Evolutionary conservation across 345 rosid species (phyloP), one percentile per base, ranked within the genome.

Genomic region (Erodium maritimum): DNA sequence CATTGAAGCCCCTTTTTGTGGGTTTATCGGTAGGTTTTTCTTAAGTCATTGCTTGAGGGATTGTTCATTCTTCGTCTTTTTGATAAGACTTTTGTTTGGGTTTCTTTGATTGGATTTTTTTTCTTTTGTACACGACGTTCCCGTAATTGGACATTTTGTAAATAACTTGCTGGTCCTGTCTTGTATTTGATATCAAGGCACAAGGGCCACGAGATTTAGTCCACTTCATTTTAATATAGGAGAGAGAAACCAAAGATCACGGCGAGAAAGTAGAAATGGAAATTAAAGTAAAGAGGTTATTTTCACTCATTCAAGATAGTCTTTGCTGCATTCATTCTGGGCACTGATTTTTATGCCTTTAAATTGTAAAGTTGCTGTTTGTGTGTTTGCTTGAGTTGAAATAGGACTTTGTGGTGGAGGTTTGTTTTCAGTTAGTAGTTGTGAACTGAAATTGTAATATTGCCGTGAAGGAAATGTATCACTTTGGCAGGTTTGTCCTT

Each of bases 161-260:
- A 61, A 78, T 78, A 69, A 70, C n/a, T 64, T 67, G 72, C 61
- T 50, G 66, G 52, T 58, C 63, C 62, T 21, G 56, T n/a, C 64
- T 46, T 55, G 58, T 56, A 68, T 53, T 57, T 18, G 22, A 59
- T 50, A 55, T 19, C 37, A 60, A 59, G 61, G 63, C 61, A 54
- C 20, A 13, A 61, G 55, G 71, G 56, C 56, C 29, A 14, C 56
- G 29, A 66, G 65, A 42, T 55, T 24, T 64, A 71, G 74, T 69
- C 64, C 17, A 63, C 71, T 62, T 74, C 25, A 19, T 71, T 14
- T 42, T 7, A 10, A 16, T 0, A 13, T 16, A 42, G 48, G 8
- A 3, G 14, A 42, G 48, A 7, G 48, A 37, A 37, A 42, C 48
- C 11, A 12, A 42, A 42, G 48, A 0, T 42, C 48, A 10, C 12